Evolutionary conservation across 116 monocot genomes (phyloP).

Genomic region (Papilionanthe hybrid): DNA sequence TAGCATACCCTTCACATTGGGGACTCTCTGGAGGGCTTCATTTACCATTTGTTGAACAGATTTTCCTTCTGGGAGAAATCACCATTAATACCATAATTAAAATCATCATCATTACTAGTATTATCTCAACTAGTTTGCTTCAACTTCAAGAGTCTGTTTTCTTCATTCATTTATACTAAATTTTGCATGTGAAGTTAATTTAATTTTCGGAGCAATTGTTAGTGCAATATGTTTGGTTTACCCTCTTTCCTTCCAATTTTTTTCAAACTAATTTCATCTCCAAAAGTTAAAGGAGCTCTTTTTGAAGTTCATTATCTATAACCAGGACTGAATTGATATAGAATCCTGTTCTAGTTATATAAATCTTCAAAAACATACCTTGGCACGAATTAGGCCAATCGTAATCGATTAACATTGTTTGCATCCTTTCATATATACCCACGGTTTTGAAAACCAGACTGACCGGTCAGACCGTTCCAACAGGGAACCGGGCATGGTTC

Average conservation of each 20-base stretch:
- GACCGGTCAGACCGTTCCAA: too few species aligned
- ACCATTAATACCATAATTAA: neutral
- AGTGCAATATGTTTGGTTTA: neutral
- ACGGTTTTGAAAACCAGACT: too few species aligned
- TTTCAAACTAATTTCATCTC: neutral
- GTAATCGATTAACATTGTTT: neutral
- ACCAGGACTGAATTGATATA: neutral
- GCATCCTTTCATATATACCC: too few species aligned
- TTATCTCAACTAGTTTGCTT: neutral
- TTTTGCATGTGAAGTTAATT: neutral
- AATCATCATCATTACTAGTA: neutral
- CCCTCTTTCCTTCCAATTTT: neutral
- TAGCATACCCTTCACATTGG: slow-evolving; percentile 72
- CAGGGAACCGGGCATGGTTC: too few species aligned
- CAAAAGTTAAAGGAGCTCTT: neutral
- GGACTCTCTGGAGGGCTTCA: slow-evolving; percentile 88
- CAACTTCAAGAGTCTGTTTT: neutral
- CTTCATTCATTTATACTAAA: neutral
- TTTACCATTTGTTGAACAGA: slow-evolving; percentile 98
- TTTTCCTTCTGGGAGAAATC: slow-evolving; percentile 73
- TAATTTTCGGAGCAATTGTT: neutral
- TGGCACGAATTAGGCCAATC: neutral
- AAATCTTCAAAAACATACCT: neutral
- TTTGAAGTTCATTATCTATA: neutral
- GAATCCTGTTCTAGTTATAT: too few species aligned